Evolutionary conservation across 805 yeast species (phyloP).

Genomic region (Sugiyamaella lignohabitans): DNA sequence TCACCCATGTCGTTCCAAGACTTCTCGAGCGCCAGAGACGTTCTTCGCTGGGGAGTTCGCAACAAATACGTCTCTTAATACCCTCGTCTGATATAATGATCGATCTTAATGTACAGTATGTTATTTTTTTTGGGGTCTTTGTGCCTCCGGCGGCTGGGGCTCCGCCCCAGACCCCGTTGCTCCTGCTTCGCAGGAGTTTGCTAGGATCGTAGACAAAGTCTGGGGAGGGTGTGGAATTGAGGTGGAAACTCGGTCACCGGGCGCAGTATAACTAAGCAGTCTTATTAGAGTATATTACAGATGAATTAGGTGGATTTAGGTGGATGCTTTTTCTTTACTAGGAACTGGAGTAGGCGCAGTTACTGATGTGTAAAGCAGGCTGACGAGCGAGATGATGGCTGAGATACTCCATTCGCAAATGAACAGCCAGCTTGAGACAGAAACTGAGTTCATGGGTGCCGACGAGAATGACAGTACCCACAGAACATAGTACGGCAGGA

Average conservation of each 20-base stretch:
- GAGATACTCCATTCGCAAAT: slow-evolving; percentile 26
- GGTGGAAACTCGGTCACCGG: too few species aligned
- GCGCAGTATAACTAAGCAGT: too few species aligned
- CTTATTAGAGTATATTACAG: too few species aligned
- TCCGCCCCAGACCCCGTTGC: neutral
- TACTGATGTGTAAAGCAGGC: neutral
- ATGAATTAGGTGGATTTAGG: too few species aligned
- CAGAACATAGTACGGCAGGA: slow-evolving; percentile 50
- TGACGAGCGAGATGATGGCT: neutral
- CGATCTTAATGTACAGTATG: neutral
- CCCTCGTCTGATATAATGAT: neutral
- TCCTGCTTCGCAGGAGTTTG: too few species aligned
- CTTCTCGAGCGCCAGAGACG: slow-evolving; percentile 21
- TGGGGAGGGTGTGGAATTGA: too few species aligned
- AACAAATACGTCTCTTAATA: slow-evolving; percentile 12
- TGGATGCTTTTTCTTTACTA: neutral
- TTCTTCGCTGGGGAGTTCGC: slow-evolving; percentile 23
- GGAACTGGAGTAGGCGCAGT: neutral
- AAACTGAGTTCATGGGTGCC: slow-evolving; percentile 55
- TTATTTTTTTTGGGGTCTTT: neutral
- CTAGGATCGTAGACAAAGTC: too few species aligned
- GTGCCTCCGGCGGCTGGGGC: neutral
- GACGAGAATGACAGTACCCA: slow-evolving; percentile 59
- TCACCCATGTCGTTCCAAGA: slow-evolving; percentile 21
- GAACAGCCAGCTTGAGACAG: slow-evolving; percentile 52